A percentile compares a stretch with the other conserved stretches of the same genome.
These are phyloP conservation scores for Penicillium bovifimosum DNA, from an alignment of 495 filamentous ascomycete genomes.

Conservation along the genomic window DNA sequence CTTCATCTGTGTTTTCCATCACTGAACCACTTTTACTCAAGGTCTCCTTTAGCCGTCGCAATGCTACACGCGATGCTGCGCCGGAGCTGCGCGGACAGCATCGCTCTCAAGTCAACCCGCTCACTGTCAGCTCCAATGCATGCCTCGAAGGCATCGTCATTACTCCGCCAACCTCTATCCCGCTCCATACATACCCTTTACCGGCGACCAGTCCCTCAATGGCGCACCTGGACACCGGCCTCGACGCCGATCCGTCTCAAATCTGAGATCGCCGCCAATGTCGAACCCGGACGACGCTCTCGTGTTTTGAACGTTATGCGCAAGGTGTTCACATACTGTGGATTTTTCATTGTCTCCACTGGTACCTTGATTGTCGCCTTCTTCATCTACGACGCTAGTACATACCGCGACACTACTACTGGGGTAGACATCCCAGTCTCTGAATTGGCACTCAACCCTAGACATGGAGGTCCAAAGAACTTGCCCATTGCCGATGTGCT, in stretches of 20 bases:
- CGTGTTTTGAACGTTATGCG: conserved; percentile 25
- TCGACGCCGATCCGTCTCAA: conserved; percentile 23
- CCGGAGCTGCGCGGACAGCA: conserved; percentile 32
- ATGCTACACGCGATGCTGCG: conserved; percentile 35
- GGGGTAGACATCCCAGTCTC: conserved; percentile 75
- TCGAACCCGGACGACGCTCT: conserved; percentile 10
- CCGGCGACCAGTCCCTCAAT: conserved; percentile 24
- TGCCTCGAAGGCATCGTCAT: conserved; percentile 8
- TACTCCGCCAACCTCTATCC: conserved; percentile 9
- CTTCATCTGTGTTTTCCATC: conserved; percentile 9
- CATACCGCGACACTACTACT: conserved; percentile 65
- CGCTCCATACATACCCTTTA: conserved; percentile 22
- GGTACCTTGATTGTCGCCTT: conserved; percentile 64
- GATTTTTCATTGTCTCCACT: conserved; percentile 52
- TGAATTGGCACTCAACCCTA: conserved; percentile 72
- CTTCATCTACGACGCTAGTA: conserved; percentile 92
- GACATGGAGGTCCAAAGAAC: conserved; percentile 89
- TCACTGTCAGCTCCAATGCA: conserved; percentile 20
- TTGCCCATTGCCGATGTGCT: conserved; percentile 82
- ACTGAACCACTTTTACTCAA: conserved; percentile 14
- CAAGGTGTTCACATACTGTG: conserved; percentile 50
- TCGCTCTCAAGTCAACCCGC: conserved; percentile 30
- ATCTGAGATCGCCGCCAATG: conserved; percentile 20
- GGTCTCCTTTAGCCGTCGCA: conserved; percentile 16
- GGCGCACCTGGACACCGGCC: conserved; percentile 20